These are phyloP conservation scores for Hordeum marinum DNA, from an alignment of 176 grass and related monocot species.

Conservation along the genomic window DNA sequence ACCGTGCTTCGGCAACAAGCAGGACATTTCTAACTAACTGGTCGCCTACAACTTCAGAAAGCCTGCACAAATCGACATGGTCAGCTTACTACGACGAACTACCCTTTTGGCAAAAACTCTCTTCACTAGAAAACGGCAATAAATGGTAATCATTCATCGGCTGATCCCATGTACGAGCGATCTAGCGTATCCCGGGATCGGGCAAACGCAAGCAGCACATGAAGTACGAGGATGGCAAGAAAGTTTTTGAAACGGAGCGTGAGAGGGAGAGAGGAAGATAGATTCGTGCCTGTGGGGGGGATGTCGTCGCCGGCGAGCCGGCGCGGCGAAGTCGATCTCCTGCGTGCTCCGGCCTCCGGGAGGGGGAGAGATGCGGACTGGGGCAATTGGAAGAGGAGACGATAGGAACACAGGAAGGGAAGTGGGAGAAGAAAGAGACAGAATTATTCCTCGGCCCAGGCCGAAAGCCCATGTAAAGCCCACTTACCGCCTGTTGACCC, in stretches of 20 bases:
- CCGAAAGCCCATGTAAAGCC: not conserved
- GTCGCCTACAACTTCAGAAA: not conserved
- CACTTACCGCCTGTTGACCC: accelerated
- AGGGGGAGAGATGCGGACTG: not conserved
- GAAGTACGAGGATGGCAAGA: not conserved
- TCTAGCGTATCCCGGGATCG: not conserved
- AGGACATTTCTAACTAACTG: not conserved
- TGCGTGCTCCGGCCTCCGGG: not conserved
- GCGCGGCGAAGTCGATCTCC: slow-evolving; percentile 4
- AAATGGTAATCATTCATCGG: not conserved
- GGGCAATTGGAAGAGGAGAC: not conserved
- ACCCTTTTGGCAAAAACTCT: not conserved
- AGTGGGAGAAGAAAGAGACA: not conserved
- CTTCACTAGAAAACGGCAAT: not conserved
- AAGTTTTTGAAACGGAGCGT: not conserved
- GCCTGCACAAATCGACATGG: not conserved
- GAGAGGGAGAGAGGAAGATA: not conserved
- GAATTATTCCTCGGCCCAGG: not conserved
- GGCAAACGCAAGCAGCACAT: not conserved
- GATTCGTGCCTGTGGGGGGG: not conserved
- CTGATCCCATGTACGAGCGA: not conserved
- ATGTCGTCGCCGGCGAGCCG: not conserved
- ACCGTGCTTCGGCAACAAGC: not conserved
- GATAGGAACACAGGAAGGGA: not conserved
- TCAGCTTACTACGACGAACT: not conserved